Base-by-base conservation (phyloP, 2,329 filamentous ascomycete species). In the Verticillium alfalfae region DNA sequence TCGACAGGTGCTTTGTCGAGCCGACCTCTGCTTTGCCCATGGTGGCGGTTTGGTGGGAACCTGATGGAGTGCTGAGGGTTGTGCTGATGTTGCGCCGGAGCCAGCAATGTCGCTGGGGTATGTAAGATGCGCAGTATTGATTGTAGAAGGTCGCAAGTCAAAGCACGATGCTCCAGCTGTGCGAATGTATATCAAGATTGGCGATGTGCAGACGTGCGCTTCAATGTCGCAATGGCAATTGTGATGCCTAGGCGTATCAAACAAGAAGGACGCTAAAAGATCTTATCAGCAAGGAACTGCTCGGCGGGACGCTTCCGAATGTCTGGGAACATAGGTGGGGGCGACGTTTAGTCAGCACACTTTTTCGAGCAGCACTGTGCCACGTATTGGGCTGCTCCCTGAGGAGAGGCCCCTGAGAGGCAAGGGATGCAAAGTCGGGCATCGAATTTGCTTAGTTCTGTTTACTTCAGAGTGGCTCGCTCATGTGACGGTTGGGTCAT, bases 11-110 rank as follows among this genome's bases (percentile, higher is more conserved):
- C 78, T 97, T 98, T n/a, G 89, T 92, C 61, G 89, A 91, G 66
- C 95, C 95, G 60, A 92, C 88, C 80, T 98, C 95, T 70, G 95
- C 95, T 80, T 91, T 92, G 60, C 89, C 89, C 94, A 98, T 98
- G 59, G 73, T 89, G 79, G 70, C 68, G 69, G 64, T 37, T 18
- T 12, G 37, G 16, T 41, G 15, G 18, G 31, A 16, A 18, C 2
- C n/a, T 18, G 18, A 9, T 12, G 13, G 16, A 45, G 56, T 49
- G 26, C 34, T 16, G 13, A 39, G 9, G 54, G 31, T 9, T 34
- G 54, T 18, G 22, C 31, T 34, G 9, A 34, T 31, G 10, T 1
- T 7, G 31, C 54, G 54, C 31, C 15, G 54, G 15, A 15, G 6
- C 31, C n/a, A 34, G 31, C 34, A 34, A 56, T 13, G n/a, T 12